A percentile compares a stretch with the other conserved stretches of the same genome.
phyloP scores from a whole-genome alignment of 192 early-diverging fungal genomes.

The Dispira simplex region DNA sequence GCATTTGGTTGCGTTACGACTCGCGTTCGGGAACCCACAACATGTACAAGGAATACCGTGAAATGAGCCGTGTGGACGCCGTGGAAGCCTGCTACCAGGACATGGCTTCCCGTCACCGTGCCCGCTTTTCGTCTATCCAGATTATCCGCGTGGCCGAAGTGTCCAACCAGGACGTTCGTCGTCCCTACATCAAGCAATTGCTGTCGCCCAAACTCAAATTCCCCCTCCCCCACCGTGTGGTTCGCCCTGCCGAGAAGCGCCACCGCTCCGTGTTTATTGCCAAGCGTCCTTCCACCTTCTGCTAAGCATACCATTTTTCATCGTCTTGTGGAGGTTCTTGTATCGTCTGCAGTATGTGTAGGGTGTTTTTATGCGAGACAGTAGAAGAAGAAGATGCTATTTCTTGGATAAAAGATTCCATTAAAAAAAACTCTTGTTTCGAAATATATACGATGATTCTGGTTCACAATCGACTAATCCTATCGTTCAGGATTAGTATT shows the following conservation, averaged over 20 bases:
- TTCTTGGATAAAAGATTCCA: no score
- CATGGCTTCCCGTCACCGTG: constrained; percentile 98
- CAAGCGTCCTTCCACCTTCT: constrained; percentile 87
- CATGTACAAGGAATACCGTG: constrained; percentile 99
- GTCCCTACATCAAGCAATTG: constrained; percentile 97
- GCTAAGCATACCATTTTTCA: no score
- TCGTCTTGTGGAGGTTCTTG: no score
- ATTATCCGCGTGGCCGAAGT: constrained; percentile 97
- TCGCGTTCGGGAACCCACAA: constrained; percentile 99
- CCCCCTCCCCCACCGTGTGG: constrained; percentile 95
- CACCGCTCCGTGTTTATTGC: constrained; percentile 75
- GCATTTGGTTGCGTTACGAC: constrained; percentile 99
- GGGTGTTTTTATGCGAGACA: no score
- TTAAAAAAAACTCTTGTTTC: no score
- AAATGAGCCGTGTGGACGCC: constrained; percentile 68
- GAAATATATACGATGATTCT: no score
- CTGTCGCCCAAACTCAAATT: constrained; percentile 81
- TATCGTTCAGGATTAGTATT: no score
- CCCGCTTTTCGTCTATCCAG: constrained; percentile 94
- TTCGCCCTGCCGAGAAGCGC: constrained; percentile 67
- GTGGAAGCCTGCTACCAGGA: constrained; percentile 78
- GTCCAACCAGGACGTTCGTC: constrained; percentile 76
- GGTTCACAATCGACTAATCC: no score
- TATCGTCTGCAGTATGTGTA: no score
- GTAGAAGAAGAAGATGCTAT: no score